Evolutionary conservation across 2,329 filamentous ascomycete genomes (phyloP).

Genomic region (Calonectria pseudoreteaudii): DNA sequence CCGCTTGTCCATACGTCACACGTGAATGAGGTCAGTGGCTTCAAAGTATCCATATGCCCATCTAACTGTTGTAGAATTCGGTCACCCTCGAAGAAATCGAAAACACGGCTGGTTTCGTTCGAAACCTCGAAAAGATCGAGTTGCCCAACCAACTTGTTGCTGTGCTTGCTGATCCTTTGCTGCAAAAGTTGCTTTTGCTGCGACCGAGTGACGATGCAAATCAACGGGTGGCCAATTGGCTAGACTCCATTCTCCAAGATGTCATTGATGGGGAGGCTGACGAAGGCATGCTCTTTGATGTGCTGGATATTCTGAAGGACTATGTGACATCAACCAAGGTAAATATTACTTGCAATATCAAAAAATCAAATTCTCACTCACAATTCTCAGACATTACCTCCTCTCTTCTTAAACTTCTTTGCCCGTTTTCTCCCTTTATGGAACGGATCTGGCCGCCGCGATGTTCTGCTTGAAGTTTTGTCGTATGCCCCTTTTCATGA

Average conservation of each 20-base stretch:
- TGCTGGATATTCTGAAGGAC: slow-evolving; percentile 66
- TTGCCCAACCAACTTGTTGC: slow-evolving; percentile 85
- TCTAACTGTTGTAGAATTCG: slow-evolving; percentile 59
- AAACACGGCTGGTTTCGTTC: slow-evolving; percentile 75
- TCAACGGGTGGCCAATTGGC: slow-evolving; percentile 69
- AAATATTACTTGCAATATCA: slow-evolving; percentile 23
- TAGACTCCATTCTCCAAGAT: slow-evolving; percentile 67
- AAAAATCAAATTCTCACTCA: slow-evolving; percentile 14
- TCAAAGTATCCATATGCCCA: not conserved
- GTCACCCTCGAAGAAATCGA: slow-evolving; percentile 84
- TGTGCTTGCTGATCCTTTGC: slow-evolving; percentile 78
- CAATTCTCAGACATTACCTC: slow-evolving; percentile 55
- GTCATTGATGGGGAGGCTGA: slow-evolving; percentile 64
- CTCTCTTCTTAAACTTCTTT: slow-evolving; percentile 63
- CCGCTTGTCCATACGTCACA: slow-evolving; percentile 81
- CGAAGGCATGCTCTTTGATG: slow-evolving; percentile 61
- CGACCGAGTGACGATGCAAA: slow-evolving; percentile 65
- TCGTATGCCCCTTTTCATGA: slow-evolving; percentile 64
- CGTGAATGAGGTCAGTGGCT: slow-evolving; percentile 69
- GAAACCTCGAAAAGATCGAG: slow-evolving; percentile 81
- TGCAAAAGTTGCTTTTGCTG: slow-evolving; percentile 81
- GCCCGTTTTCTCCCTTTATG: slow-evolving; percentile 67
- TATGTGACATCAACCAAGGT: slow-evolving; percentile 70
- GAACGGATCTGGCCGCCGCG: slow-evolving; percentile 69
- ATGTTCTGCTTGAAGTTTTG: slow-evolving; percentile 69